Evolutionary conservation across 208 protist species (phyloP).

Genomic region (Trichomonas gallinae): DNA sequence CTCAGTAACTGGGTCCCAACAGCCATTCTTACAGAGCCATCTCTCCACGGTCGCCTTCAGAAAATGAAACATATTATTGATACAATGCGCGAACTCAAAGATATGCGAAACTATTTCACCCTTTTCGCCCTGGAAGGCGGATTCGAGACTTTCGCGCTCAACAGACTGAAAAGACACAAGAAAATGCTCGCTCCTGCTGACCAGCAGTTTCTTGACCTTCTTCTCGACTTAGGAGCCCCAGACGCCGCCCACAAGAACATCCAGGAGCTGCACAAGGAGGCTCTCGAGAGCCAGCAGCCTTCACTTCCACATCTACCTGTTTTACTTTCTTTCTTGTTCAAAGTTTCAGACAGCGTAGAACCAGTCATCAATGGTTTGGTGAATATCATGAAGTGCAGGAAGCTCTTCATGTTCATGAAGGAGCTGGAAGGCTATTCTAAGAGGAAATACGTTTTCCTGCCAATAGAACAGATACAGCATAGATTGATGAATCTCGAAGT

Average conservation of each 20-base stretch:
- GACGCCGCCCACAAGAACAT: no score
- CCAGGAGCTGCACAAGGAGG: background rate
- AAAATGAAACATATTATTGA: background rate
- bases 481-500: background rate
- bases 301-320: background rate
- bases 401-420: background rate
- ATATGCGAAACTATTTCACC: background rate
- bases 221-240: background rate
- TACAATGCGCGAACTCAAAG: background rate
- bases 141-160: background rate
- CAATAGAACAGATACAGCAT: background rate
- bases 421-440: background rate
- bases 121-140: background rate
- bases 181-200: background rate
- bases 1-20: background rate
- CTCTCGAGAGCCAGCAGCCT: background rate
- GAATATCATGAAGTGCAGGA: background rate
- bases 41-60: background rate
- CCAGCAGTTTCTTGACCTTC: no score
- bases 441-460: background rate
- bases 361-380: background rate
- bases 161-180: background rate
- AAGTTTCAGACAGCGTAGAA: background rate
- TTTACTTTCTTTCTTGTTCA: background rate
- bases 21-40: background rate